phyloP scores from a whole-genome alignment of 2,329 filamentous ascomycete genomes.

The Fusarium oligoseptatum region DNA sequence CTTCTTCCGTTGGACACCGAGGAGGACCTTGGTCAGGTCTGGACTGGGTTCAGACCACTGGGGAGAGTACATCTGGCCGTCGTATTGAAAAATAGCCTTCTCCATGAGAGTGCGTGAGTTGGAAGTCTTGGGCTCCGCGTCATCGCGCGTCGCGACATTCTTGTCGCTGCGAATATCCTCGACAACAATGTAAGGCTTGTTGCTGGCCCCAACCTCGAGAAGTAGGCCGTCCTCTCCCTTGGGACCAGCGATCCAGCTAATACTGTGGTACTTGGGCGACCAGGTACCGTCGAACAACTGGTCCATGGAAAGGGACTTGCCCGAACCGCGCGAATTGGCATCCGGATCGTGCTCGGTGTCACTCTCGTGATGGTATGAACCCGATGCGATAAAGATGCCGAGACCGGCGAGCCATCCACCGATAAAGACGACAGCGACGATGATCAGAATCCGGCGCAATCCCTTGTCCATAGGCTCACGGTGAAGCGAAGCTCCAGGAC shows the following conservation, averaged over 20 bases:
- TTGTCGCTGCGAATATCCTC: slow-evolving; percentile 79
- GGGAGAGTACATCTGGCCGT: slow-evolving; percentile 68
- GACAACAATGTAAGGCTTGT: slow-evolving; percentile 83
- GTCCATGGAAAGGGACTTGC: slow-evolving; percentile 80
- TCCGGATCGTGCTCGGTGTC: slow-evolving; percentile 75
- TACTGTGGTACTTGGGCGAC: slow-evolving; percentile 72
- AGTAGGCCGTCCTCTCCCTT: slow-evolving; percentile 86
- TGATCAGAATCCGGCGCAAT: slow-evolving; percentile 72
- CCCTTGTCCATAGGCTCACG: slow-evolving; percentile 74
- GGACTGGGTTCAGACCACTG: slow-evolving; percentile 79
- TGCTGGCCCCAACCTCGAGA: slow-evolving; percentile 75
- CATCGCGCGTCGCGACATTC: slow-evolving; percentile 51
- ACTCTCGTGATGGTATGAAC: slow-evolving; percentile 75
- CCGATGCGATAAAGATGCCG: slow-evolving; percentile 73
- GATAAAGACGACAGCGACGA: slow-evolving; percentile 71
- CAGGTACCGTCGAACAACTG: slow-evolving; percentile 77
- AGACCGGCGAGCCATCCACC: slow-evolving; percentile 78
- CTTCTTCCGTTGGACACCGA: slow-evolving; percentile 78
- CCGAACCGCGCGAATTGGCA: slow-evolving; percentile 73
- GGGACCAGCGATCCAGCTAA: slow-evolving; percentile 82
- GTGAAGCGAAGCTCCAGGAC: slow-evolving; percentile 52
- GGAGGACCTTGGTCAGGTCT: slow-evolving; percentile 86
- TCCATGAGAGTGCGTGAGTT: slow-evolving; percentile 82
- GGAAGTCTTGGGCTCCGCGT: slow-evolving; percentile 50
- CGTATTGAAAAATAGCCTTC: slow-evolving; percentile 70